Conservation (phyloP, 805 yeast species). For the Lipomyces starkeyi region DNA sequence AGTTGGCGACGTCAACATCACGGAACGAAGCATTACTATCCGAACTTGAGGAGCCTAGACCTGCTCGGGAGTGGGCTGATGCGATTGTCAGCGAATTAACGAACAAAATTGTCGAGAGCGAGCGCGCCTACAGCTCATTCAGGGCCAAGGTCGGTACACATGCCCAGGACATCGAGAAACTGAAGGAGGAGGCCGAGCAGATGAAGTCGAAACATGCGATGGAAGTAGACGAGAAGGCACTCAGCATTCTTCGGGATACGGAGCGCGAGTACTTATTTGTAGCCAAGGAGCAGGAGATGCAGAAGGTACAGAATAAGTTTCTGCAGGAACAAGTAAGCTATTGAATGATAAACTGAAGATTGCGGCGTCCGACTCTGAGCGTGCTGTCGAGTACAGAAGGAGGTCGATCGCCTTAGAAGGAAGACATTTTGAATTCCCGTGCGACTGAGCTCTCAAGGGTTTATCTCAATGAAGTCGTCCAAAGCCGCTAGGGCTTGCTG, state of each 20-base stretch:
- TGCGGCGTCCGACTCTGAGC: slow-evolving; percentile 12
- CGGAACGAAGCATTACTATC: slow-evolving; percentile 16
- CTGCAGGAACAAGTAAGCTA: slow-evolving; percentile 26
- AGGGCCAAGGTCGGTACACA: slow-evolving; percentile 17
- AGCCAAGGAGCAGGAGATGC: slow-evolving; percentile 23
- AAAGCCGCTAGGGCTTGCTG: too few species aligned
- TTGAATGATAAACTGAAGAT: slow-evolving; percentile 26
- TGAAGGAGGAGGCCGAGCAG: slow-evolving; percentile 9
- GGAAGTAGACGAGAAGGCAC: slow-evolving; percentile 20
- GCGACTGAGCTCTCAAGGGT: slow-evolving; percentile 33
- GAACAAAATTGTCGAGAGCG: slow-evolving; percentile 21
- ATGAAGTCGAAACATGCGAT: slow-evolving; percentile 12
- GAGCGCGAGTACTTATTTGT: slow-evolving; percentile 21
- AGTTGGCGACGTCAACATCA: slow-evolving; percentile 10
- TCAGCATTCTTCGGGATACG: background rate
- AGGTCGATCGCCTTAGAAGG: slow-evolving; percentile 19
- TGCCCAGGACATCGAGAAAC: slow-evolving; percentile 17
- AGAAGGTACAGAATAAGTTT: slow-evolving; percentile 22
- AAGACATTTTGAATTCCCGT: slow-evolving; percentile 23
- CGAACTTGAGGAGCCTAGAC: slow-evolving; percentile 27
- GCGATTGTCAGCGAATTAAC: slow-evolving; percentile 19
- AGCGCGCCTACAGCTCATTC: slow-evolving; percentile 7
- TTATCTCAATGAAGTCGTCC: too few species aligned
- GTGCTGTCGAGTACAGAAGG: slow-evolving; percentile 11
- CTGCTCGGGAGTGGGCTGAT: slow-evolving; percentile 21